Evolutionary conservation across 2,329 filamentous ascomycete genomes (phyloP).

Genomic region (Rachicladosporium sp.): DNA sequence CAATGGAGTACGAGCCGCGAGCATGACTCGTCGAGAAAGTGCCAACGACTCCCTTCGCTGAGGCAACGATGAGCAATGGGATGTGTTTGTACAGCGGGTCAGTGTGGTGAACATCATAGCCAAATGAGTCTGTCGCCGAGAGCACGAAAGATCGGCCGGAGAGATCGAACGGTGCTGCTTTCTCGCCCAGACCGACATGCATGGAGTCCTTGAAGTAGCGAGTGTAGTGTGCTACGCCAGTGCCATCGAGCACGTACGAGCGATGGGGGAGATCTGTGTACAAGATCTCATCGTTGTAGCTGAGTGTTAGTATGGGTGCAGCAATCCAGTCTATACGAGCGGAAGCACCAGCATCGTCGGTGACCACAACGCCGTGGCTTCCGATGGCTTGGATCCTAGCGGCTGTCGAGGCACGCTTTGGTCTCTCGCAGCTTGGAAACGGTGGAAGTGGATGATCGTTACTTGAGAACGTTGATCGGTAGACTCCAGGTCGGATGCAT

Average conservation of each 20-base stretch:
- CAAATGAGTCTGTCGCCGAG: slow-evolving; percentile 59
- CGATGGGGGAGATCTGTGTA: slow-evolving; percentile 52
- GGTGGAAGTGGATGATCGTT: slow-evolving; percentile 51
- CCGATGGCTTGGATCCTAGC: no score
- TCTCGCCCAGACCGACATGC: slow-evolving; percentile 60
- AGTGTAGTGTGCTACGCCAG: slow-evolving; percentile 53
- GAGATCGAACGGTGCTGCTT: slow-evolving; percentile 60
- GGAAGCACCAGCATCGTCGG: slow-evolving; percentile 26
- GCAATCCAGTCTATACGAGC: slow-evolving; percentile 48
- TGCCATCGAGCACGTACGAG: slow-evolving; percentile 51
- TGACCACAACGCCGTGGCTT: no score
- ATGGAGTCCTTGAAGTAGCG: slow-evolving; percentile 49
- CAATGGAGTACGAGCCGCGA: slow-evolving; percentile 53
- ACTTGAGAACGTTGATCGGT: slow-evolving; percentile 56
- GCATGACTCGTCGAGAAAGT: slow-evolving; percentile 57
- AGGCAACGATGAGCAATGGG: slow-evolving; percentile 57
- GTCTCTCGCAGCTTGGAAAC: slow-evolving; percentile 46
- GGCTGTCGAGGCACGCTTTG: slow-evolving; percentile 11
- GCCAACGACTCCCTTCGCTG: slow-evolving; percentile 50
- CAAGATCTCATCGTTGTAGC: slow-evolving; percentile 39
- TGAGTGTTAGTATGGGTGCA: slow-evolving; percentile 46
- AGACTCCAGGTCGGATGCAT: slow-evolving; percentile 48
- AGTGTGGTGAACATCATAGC: slow-evolving; percentile 58
- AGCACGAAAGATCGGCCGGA: slow-evolving; percentile 53
- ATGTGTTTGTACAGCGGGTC: slow-evolving; percentile 69